These are phyloP conservation scores for Arthroderma uncinatum DNA, from an alignment of 2,329 filamentous ascomycete genomes.

Conservation along the genomic window DNA sequence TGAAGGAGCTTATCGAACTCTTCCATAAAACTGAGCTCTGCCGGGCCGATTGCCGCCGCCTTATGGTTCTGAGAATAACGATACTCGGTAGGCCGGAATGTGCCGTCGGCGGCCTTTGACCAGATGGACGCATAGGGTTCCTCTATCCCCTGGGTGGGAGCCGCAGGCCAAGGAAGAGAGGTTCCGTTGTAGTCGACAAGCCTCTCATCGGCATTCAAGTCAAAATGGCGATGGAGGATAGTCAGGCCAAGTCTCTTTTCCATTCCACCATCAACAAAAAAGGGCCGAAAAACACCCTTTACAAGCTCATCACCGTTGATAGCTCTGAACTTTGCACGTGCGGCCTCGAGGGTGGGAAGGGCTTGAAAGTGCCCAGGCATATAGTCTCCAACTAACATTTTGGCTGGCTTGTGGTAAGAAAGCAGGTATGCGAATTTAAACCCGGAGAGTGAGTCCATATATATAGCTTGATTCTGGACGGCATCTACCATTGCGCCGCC, in stretches of 20 bases:
- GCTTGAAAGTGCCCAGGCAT: not conserved
- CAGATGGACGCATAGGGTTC: slow-evolving; percentile 3
- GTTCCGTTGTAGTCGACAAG: slow-evolving; percentile 8
- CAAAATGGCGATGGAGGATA: slow-evolving; percentile 7
- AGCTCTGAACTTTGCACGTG: not conserved
- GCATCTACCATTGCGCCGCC: too few relatives aligned
- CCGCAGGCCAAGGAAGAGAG: slow-evolving; percentile 7
- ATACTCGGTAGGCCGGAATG: slow-evolving; percentile 5
- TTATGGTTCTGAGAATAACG: slow-evolving; percentile 1
- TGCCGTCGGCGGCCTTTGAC: slow-evolving; percentile 2
- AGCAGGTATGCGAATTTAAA: too few relatives aligned
- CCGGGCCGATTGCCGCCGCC: not conserved
- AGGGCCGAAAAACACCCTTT: slow-evolving; percentile 8
- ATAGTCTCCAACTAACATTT: slow-evolving; percentile 2
- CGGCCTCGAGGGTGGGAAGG: slow-evolving; percentile 4
- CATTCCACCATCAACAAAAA: slow-evolving; percentile 7
- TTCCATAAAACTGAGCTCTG: slow-evolving; percentile 7
- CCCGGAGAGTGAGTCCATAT: too few relatives aligned
- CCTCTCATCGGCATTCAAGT: not conserved
- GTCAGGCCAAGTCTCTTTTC: slow-evolving; percentile 6
- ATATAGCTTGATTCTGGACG: too few relatives aligned
- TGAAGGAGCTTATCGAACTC: slow-evolving; percentile 8
- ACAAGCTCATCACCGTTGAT: not conserved
- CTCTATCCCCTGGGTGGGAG: not conserved
- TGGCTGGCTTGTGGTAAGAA: not conserved